Base-by-base conservation (phyloP, 306 rosid genomes). In the Cucumis cinereus region DNA sequence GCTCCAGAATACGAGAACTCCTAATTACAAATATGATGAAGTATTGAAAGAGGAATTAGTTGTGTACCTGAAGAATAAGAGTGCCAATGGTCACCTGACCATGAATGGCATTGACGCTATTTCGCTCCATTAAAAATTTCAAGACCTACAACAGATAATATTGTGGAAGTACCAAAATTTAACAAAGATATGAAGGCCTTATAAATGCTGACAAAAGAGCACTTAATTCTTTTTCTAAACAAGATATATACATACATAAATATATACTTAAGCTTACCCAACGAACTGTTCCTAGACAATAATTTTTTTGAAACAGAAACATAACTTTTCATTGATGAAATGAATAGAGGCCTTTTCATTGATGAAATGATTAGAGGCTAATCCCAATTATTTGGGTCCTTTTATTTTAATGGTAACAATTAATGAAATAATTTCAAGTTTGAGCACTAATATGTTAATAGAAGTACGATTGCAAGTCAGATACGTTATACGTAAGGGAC, bases 71-170 rank as follows among this genome's bases (percentile, higher is more conserved):
- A 77, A 94, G 85, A 70, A 94, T 90, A 79, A 94, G 90, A 66
- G 96, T 89, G 77, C 99, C 99, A 55, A 94, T 85, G 33, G 91
- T 90, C 79, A 94, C 99, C 77, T 94, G 99, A 74, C 99, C 99
- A 74, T 92, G 93, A 84, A 94, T 97, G 59, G 91, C 88, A 84
- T 84, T 88, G 81, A 83, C 81, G 10, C 88, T 87, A 79, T 89
- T 92, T 84, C 83, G 88, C 81, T 94, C 99, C 99, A 94, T 92
- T 82, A 94, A 84, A 82, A 89, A 94, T 73, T 94, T 94, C 86
- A 94, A 84, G 76, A 94, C 99, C 99, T 94, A 67, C 54, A 75
- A 74, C 82, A 81, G 55, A 77, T 79, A 66, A 19, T 38, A 36
- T 38, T 40, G 23, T 66, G 52, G 79, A 84, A 43, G 78, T 63